Evolutionary conservation across 257 asterid species (phyloP), one percentile per base, ranked within the genome.

Genomic region (Echium plantagineum): DNA sequence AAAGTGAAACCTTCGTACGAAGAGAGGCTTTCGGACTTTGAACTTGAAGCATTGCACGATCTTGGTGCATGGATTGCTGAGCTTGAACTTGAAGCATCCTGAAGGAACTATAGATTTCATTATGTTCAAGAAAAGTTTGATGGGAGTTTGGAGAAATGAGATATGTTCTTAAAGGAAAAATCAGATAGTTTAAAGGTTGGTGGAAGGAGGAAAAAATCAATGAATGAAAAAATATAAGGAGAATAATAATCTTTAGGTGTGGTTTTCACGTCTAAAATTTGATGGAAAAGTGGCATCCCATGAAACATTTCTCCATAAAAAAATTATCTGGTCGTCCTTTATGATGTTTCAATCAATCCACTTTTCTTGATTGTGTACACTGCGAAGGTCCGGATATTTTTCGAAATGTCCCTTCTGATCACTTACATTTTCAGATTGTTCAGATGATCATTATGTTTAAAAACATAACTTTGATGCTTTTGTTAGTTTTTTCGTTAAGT

Each of bases 11-110:
- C 78, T 42, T 60, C 57, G 78, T 65, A 81, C 66, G 52, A 66
- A 84, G 67, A 82, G 65, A 9, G 85, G 93, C 70, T 72, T 83
- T 59, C 69, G 73, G 69, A 80, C 61, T 64, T 55, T 77, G 63
- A 81, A 64, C 18, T 65, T 82, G 67, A 80, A 78, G 72, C 80
- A 71, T 8, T 73, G 67, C n/a, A 70, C 42, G 20, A 85, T 42
- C 58, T 71, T 81, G 68, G 78, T 85, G 85, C 85, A 81, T 64
- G 93, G 81, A 58, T 65, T 72, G 69, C 68, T 55, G 69, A 83
- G 74, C 74, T 80, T 81, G 81, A 59, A 26, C 66, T 69, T 79
- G 73, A 83, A 77, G 81, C 62, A 31, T 69, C 67, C 76, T 72
- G 81, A 77, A 73, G 83, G 66, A 75, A 53, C 15, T 52, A 61